Percentiles rank a stretch among this genome's conserved stretches.
Conservation (phyloP, 371 early-diverging fungal species). For the Dinochytrium kinnereticum region DNA sequence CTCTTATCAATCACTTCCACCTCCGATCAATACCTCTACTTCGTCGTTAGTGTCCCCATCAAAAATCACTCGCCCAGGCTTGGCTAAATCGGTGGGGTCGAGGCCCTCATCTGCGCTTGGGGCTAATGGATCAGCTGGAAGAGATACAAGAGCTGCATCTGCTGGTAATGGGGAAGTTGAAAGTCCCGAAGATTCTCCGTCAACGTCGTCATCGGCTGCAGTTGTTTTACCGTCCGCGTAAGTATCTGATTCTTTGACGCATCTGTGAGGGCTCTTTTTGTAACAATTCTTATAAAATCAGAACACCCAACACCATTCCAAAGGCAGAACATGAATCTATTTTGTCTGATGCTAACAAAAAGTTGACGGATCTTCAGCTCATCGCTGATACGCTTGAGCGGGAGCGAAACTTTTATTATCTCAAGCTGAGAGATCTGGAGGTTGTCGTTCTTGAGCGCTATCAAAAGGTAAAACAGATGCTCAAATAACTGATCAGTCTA, state of each 20-base stretch:
- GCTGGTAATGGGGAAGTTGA: too few species aligned
- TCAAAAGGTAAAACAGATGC: slow-evolving; percentile 16
- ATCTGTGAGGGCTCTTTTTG: too few species aligned
- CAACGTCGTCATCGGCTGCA: too few species aligned
- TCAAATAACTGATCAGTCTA: not conserved
- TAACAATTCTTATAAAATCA: too few species aligned
- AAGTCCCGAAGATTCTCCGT: too few species aligned
- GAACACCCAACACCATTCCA: not conserved
- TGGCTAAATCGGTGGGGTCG: not conserved
- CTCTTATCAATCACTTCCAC: not conserved
- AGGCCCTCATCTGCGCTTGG: not conserved
- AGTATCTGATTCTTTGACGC: too few species aligned
- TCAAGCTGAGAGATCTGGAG: slow-evolving; percentile 86
- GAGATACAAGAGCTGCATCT: too few species aligned
- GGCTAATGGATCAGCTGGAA: too few species aligned
- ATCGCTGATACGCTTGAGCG: slow-evolving; percentile 81
- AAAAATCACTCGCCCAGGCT: not conserved
- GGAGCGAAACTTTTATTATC: slow-evolving; percentile 90
- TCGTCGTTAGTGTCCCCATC: too few species aligned
- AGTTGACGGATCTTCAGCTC: slow-evolving; percentile 37
- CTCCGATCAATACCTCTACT: not conserved
- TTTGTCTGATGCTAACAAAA: slow-evolving; percentile 1
- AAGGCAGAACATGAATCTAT: not conserved
- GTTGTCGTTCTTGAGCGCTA: slow-evolving; percentile 75
- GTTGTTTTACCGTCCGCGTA: too few species aligned